Base-by-base conservation (phyloP, 1,284 basidiomycete genomes). In the Tilletia horrida region DNA sequence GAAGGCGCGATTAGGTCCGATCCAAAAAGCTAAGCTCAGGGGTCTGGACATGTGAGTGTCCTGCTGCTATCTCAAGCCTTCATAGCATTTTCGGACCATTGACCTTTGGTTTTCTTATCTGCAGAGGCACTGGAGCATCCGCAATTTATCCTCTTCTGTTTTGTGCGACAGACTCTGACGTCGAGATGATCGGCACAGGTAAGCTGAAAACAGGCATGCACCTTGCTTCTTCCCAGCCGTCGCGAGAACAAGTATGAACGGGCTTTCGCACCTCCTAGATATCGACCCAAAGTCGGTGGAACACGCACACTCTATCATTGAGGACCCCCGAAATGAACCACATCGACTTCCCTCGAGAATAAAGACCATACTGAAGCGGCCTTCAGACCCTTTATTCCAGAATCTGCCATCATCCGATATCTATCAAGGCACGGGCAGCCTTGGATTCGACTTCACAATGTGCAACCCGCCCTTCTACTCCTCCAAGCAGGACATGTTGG, bases 381-480 rank as follows among this genome's bases (percentile, higher is more conserved):
- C 78, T 0, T 75, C 81, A 0, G 85, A 83, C 0, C 83, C 83
- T 0, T 85, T 92, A 44, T 83, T 91, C 3, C 83, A 84, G 43
- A 84, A 29, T 16, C 43, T 21, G 29, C n/a, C 43, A 14, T 14
- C 88, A 16, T 31, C 31, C 14, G 14, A n/a, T 29, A 13, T n/a
- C 21, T 13, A 29, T n/a, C 35, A 40, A 6, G 35, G 35, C 4
- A 40, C n/a, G n/a, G n/a, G n/a, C n/a, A n/a, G n/a, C n/a, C n/a
- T 40, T 40, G 35, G 35, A 40, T 74, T 59, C 48, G 43, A 73
- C 21, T 71, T 94, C 73, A 88, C 88, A 0, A 92, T 97, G 88
- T 97, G 93, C 83, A 97, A 97, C 79, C 95, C 95, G 0, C 94
- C 94, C 0, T 97, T 97, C 83, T 97, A 95, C 78, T 80, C 84